Percentiles rank a stretch among this genome's conserved stretches.
phyloP scores from a whole-genome alignment of 2,329 filamentous ascomycete genomes.

The Cladobotryum mycophilum region DNA sequence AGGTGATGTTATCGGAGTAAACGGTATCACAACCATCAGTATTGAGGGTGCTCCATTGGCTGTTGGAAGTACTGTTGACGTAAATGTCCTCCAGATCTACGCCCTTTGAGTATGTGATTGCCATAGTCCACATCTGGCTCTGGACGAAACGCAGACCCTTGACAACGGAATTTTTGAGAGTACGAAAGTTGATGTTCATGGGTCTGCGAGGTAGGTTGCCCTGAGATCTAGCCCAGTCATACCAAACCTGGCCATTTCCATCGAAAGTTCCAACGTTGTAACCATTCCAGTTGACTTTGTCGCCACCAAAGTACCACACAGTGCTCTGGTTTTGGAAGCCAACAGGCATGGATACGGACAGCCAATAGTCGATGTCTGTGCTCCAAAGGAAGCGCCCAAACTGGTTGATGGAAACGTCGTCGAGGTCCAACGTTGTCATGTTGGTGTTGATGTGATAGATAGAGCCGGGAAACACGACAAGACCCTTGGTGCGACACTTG shows the following conservation, averaged over 20 bases:
- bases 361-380: conserved; percentile 45
- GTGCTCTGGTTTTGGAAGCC: conserved; percentile 51
- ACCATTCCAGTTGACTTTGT: conserved; percentile 43
- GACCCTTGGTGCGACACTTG: conserved; percentile 22
- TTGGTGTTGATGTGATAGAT: conserved; percentile 29
- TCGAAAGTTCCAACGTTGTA: conserved; percentile 47
- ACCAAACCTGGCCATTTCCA: conserved; percentile 56
- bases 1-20: conserved; percentile 44
- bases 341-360: conserved; percentile 42
- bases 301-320: conserved; percentile 49
- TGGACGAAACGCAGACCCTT: conserved; percentile 45
- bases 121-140: conserved; percentile 57
- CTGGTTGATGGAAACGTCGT: conserved; percentile 39
- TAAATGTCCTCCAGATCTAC: conserved; percentile 45
- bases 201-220: conserved; percentile 45
- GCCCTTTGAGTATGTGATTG: conserved; percentile 41
- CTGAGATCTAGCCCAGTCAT: conserved; percentile 39
- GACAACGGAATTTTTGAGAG: conserved; percentile 42
- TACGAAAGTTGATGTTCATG: conserved; percentile 42
- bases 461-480: conserved; percentile 27
- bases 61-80: conserved; percentile 42
- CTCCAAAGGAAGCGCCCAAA: conserved; percentile 34
- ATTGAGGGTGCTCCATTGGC: conserved; percentile 28
- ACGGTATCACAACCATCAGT: conserved; percentile 46
- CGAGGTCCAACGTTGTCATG: conserved; percentile 28